Percentiles rank a stretch among this genome's conserved stretches.
phyloP scores from a whole-genome alignment of 805 yeast genomes.

The Starmerella scarabaei region DNA sequence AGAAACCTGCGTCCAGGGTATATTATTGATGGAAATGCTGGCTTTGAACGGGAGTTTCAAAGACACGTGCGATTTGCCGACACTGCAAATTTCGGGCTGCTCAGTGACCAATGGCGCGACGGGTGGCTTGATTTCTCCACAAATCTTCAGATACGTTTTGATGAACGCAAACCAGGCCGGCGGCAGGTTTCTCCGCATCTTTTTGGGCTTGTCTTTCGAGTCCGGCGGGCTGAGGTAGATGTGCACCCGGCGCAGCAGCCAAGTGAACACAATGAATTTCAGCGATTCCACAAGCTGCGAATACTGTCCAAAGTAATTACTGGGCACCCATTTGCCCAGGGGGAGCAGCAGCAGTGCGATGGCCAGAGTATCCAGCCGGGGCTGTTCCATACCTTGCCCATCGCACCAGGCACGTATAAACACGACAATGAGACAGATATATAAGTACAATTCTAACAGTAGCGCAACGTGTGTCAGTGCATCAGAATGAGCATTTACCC shows the following conservation, averaged over 20 bases:
- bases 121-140: background rate
- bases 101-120: background rate
- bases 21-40: conserved; percentile 2
- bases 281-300: background rate
- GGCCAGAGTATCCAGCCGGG: background rate
- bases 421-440: too few species aligned
- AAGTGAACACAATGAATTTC: background rate
- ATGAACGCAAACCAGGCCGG: background rate
- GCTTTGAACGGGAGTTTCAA: background rate
- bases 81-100: background rate
- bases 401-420: too few species aligned
- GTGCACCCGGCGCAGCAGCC: background rate
- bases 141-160: background rate
- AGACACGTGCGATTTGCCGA: conserved; percentile 6
- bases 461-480: too few species aligned
- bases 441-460: too few species aligned
- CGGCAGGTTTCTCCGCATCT: background rate
- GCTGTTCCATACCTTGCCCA: too few species aligned
- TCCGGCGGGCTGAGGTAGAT: background rate
- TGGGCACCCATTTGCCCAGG: background rate
- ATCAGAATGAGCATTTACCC: too few species aligned
- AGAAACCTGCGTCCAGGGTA: conserved; percentile 11
- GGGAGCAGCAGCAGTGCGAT: background rate
- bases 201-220: background rate
- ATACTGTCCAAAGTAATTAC: background rate